Base-by-base conservation (phyloP, 495 filamentous ascomycete species). In the Arthonia radiata region DNA sequence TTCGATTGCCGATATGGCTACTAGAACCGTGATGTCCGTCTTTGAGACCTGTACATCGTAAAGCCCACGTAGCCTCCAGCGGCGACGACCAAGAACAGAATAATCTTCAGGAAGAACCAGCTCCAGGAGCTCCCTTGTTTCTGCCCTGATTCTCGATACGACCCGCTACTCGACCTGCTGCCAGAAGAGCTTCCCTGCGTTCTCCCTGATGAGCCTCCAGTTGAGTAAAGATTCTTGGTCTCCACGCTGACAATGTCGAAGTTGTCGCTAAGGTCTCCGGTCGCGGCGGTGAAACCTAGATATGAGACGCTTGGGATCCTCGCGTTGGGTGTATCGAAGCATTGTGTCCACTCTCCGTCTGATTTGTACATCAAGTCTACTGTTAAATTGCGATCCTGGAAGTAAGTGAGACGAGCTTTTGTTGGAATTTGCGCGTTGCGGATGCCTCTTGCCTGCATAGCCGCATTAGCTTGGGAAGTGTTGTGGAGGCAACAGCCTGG, bases 251-350 rank as follows among this genome's bases (percentile, higher is more conserved):
- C 71, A 48, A 99, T 89, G 48, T 99, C 89, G 62, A 91, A 80
- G 59, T 93, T 91, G 49, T 99, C 89, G 46, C 64, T 77, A 37
- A 99, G 61, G 52, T 99, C 89, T 38, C 89, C 89, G 15, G 82
- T 93, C 56, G 94, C 81, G 23, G 82, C 81, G 31, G 66, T 77
- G 53, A 99, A 91, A 38, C 89, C 89, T 9, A 99, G 64, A 52
- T 99, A 99, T 13, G 79, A 67, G 18, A 93, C 77, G 12, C 72
- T 65, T 23, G 89, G 89, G 31, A 99, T 71, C 37, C 71, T 69
- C 5, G 58, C 56, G 21, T 64, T 53, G 16, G 33, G 47, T 6
- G 69, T 50, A 27, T 68, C 67, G 56, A 94, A 94, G 58, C 89
- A 99, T 15, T 73, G 57, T 29, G 66, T 69, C 89, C 89, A 99